phyloP scores from a whole-genome alignment of 805 yeast genomes.

The Saccharomycopsis capsularis region DNA sequence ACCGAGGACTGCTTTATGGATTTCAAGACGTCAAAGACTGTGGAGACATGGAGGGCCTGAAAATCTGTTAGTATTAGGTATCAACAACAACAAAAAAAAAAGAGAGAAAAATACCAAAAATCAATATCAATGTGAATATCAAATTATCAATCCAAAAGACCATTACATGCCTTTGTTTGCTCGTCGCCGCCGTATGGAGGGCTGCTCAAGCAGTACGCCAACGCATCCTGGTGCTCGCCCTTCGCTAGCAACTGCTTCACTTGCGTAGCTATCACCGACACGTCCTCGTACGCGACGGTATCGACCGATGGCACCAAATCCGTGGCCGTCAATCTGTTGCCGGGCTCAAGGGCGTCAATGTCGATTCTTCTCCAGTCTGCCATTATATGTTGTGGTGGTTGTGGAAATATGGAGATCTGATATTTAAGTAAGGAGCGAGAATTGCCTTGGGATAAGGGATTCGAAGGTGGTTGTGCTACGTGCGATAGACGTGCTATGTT shows the following conservation, averaged over 20 bases:
- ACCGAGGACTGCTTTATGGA: conserved; percentile 66
- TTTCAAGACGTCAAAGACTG: conserved; percentile 66
- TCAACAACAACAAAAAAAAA: conserved; percentile 3
- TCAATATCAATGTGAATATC: too few species aligned
- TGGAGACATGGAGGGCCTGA: conserved; percentile 32
- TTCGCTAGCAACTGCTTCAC: conserved; percentile 57
- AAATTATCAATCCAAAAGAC: too few species aligned
- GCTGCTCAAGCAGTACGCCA: conserved; percentile 52
- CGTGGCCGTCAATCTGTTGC: conserved; percentile 54
- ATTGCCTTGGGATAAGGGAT: too few species aligned
- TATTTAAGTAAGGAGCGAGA: too few species aligned
- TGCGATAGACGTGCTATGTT: too few species aligned
- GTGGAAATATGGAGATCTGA: background rate
- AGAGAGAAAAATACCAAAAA: background rate
- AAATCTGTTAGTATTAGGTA: background rate
- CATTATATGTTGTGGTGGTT: conserved; percentile 5
- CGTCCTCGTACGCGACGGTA: conserved; percentile 44
- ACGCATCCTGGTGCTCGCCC: conserved; percentile 67
- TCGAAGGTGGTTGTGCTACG: too few species aligned
- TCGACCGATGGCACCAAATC: conserved; percentile 56
- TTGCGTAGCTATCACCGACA: conserved; percentile 47
- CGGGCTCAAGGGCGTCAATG: conserved; percentile 86
- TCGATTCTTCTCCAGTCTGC: conserved; percentile 89
- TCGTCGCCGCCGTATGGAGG: conserved; percentile 83
- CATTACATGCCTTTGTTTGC: conserved; percentile 40